Evolutionary conservation across 2,329 filamentous ascomycete genomes (phyloP).

Genomic region (Neocatenulostroma microsporum): DNA sequence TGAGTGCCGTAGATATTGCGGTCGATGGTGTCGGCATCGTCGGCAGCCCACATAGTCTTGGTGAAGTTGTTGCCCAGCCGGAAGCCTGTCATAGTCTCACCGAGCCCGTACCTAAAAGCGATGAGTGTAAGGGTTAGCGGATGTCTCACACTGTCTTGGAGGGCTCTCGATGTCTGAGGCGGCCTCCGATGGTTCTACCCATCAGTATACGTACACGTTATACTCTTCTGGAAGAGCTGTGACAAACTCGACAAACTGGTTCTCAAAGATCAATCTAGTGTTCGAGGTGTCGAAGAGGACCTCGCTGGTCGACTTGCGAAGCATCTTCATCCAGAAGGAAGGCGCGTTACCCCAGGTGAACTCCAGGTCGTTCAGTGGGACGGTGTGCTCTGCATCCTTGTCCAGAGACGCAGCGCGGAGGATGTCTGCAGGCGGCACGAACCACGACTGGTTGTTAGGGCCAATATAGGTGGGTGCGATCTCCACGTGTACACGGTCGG

Average conservation of each 20-base stretch:
- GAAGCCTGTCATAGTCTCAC: slow-evolving; percentile 64
- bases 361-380: slow-evolving; percentile 44
- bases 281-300: slow-evolving; percentile 62
- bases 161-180: too few relatives aligned
- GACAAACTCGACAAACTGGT: slow-evolving; percentile 70
- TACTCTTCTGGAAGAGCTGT: slow-evolving; percentile 62
- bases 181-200: too few relatives aligned
- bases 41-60: slow-evolving; percentile 59
- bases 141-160: too few relatives aligned
- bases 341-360: slow-evolving; percentile 52
- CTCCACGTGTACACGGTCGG: slow-evolving; percentile 20
- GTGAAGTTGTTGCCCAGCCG: slow-evolving; percentile 66
- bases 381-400: too few relatives aligned
- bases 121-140: too few relatives aligned
- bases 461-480: slow-evolving; percentile 22
- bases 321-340: slow-evolving; percentile 50
- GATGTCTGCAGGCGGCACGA: too few relatives aligned
- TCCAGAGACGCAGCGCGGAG: too few relatives aligned
- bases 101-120: slow-evolving; percentile 67
- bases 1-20: slow-evolving; percentile 68
- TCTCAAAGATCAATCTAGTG: slow-evolving; percentile 60
- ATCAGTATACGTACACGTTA: slow-evolving; percentile 55
- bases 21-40: slow-evolving; percentile 58
- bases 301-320: slow-evolving; percentile 53
- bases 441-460: slow-evolving; percentile 18